Percentiles rank a stretch among this genome's conserved stretches.
Evolutionary conservation across 2,329 filamentous ascomycete species (phyloP).

Genomic region (Colletotrichum musae): DNA sequence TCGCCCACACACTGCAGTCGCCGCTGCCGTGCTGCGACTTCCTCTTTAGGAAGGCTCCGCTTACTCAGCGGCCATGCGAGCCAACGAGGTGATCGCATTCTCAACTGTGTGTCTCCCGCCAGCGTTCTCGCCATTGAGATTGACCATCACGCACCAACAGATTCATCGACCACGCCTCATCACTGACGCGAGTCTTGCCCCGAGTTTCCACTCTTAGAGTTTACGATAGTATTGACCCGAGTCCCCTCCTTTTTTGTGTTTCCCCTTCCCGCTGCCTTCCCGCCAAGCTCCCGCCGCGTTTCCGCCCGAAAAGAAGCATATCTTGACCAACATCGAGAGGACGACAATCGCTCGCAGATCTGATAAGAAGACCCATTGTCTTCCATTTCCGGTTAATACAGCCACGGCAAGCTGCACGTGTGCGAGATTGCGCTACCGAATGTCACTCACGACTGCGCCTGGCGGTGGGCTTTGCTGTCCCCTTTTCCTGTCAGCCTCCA

Average conservation of each 20-base stretch:
- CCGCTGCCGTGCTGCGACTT: neutral
- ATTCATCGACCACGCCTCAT: no score
- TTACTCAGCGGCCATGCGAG: neutral
- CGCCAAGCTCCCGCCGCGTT: conserved; percentile 1
- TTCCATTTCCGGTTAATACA: conserved; percentile 7
- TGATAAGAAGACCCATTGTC: conserved; percentile 4
- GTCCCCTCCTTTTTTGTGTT: neutral
- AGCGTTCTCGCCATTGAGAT: no score
- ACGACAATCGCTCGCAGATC: conserved; percentile 17
- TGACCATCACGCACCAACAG: no score
- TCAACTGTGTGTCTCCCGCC: no score
- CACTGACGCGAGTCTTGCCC: neutral
- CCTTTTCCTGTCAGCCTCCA: conserved; percentile 23
- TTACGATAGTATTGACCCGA: neutral
- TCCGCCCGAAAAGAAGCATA: conserved; percentile 25
- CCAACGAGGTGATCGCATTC: neutral
- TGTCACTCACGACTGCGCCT: conserved; percentile 6
- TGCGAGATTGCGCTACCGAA: conserved; percentile 15
- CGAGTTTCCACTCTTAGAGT: neutral
- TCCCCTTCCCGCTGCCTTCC: neutral
- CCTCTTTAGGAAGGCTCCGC: neutral
- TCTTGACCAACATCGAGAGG: conserved; percentile 10
- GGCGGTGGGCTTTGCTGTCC: neutral
- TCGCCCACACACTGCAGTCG: neutral
- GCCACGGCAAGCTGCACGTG: conserved; percentile 11